These are phyloP conservation scores for Apiotrichum sp. DNA, from an alignment of 1,284 basidiomycete species.

Conservation along the genomic window DNA sequence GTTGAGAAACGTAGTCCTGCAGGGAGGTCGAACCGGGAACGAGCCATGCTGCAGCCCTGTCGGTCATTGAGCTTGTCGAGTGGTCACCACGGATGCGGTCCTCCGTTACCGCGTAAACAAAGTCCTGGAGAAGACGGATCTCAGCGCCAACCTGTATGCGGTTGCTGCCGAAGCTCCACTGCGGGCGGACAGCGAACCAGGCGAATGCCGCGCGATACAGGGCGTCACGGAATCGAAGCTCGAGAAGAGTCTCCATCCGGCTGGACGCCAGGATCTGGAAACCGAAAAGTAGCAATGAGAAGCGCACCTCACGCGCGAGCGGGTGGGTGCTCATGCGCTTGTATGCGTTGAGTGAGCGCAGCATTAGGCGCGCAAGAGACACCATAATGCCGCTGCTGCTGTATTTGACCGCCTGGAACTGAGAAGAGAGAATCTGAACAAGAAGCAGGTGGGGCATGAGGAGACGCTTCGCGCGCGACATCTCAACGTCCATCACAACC, in stretches of 20 bases:
- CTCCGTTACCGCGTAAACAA: conserved; percentile 65
- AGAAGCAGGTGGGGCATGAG: conserved; percentile 78
- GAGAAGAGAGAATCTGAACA: conserved; percentile 83
- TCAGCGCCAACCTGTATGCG: conserved; percentile 84
- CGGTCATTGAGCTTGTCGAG: conserved; percentile 64
- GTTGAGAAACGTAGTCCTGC: conserved; percentile 56
- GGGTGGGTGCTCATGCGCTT: conserved; percentile 79
- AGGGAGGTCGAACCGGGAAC: conserved; percentile 35
- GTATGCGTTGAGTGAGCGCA: conserved; percentile 65
- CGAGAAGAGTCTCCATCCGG: conserved; percentile 75
- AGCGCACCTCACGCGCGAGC: conserved; percentile 79
- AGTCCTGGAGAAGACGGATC: conserved; percentile 78
- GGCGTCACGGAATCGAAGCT: conserved; percentile 66
- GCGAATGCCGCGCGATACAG: conserved; percentile 75
- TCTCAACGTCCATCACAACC: conserved; percentile 68
- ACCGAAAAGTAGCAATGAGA: conserved; percentile 84
- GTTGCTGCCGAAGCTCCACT: conserved; percentile 95
- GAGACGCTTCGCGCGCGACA: conserved; percentile 64
- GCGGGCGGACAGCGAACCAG: conserved; percentile 87
- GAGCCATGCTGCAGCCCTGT: conserved; percentile 49
- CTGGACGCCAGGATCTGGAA: conserved; percentile 88
- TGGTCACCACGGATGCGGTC: conserved; percentile 64
- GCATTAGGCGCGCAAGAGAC: conserved; percentile 73
- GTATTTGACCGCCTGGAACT: conserved; percentile 89
- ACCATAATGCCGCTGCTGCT: conserved; percentile 77